Conservation (phyloP, 352 stramenopile genomes). For the Phytophthora uliginosa region DNA sequence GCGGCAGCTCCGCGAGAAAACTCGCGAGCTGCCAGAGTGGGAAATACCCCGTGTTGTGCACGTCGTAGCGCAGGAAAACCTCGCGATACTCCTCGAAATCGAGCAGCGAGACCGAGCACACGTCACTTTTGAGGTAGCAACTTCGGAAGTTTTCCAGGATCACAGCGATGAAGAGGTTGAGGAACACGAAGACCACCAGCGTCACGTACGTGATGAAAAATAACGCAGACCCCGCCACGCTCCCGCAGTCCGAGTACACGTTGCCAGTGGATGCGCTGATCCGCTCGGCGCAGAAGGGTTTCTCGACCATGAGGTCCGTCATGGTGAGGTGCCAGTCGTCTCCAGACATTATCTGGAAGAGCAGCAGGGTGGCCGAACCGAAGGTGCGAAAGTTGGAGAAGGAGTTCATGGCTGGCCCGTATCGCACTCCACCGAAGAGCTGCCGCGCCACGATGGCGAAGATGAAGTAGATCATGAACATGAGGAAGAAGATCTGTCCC, state of each 20-base stretch:
- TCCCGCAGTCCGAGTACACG: slow-evolving; percentile 75
- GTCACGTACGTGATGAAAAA: slow-evolving; percentile 85
- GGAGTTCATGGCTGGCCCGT: slow-evolving; percentile 64
- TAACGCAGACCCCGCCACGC: slow-evolving; percentile 43
- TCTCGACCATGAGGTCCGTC: slow-evolving; percentile 78
- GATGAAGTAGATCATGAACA: slow-evolving; percentile 89
- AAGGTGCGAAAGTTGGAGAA: slow-evolving; percentile 85
- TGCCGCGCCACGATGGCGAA: slow-evolving; percentile 80
- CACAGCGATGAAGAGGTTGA: slow-evolving; percentile 88
- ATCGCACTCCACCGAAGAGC: slow-evolving; percentile 76
- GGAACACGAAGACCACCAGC: slow-evolving; percentile 83
- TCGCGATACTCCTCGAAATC: slow-evolving; percentile 83
- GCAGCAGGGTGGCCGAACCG: slow-evolving; percentile 63
- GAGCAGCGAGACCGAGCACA: slow-evolving; percentile 78
- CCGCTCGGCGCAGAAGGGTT: slow-evolving; percentile 69
- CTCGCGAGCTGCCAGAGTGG: slow-evolving; percentile 72
- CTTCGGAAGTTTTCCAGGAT: slow-evolving; percentile 87
- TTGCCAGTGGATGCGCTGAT: slow-evolving; percentile 39
- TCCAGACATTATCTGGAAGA: slow-evolving; percentile 88
- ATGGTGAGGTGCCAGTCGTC: slow-evolving; percentile 88
- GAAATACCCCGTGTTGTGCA: slow-evolving; percentile 60
- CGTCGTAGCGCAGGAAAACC: slow-evolving; percentile 76
- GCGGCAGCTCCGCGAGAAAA: slow-evolving; percentile 69
- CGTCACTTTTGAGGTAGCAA: slow-evolving; percentile 82
- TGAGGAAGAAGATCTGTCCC: slow-evolving; percentile 84